Conservation (phyloP, 2,329 filamentous ascomycete genomes). For the Alternaria brassicicola region DNA sequence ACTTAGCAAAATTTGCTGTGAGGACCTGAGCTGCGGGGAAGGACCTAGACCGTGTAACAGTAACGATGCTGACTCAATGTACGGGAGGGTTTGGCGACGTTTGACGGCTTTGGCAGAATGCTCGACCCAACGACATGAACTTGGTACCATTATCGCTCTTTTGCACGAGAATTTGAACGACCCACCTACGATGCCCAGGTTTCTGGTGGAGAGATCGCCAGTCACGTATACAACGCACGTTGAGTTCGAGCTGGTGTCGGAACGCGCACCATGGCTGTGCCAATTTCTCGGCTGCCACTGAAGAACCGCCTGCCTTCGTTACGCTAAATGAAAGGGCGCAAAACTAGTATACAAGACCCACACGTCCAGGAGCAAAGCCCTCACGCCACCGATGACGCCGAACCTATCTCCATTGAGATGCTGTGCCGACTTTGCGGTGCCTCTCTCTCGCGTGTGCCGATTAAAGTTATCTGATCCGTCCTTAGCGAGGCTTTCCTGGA, state of each 20-base stretch:
- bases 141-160: not conserved
- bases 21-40: not conserved
- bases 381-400: constrained; percentile 14
- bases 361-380: not conserved
- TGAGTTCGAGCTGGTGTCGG: not conserved
- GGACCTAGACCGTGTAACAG: not conserved
- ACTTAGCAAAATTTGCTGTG: not conserved
- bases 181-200: not conserved
- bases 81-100: not conserved
- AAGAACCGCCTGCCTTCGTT: not conserved
- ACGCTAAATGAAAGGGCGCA: constrained; percentile 1
- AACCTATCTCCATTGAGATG: not conserved
- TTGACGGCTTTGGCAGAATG: not conserved
- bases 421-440: constrained; percentile 7
- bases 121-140: not conserved
- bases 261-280: not conserved
- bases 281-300: not conserved
- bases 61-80: not conserved
- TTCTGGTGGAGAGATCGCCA: not conserved
- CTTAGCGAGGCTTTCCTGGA: constrained; percentile 23
- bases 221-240: constrained; percentile 2
- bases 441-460: constrained; percentile 18
- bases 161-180: not conserved
- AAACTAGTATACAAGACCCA: not conserved
- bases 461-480: constrained; percentile 34